A percentile compares a stretch with the other conserved stretches of the same genome.
phyloP scores from a whole-genome alignment of 108 stramenopile species.

The Epithemia pelagica region DNA sequence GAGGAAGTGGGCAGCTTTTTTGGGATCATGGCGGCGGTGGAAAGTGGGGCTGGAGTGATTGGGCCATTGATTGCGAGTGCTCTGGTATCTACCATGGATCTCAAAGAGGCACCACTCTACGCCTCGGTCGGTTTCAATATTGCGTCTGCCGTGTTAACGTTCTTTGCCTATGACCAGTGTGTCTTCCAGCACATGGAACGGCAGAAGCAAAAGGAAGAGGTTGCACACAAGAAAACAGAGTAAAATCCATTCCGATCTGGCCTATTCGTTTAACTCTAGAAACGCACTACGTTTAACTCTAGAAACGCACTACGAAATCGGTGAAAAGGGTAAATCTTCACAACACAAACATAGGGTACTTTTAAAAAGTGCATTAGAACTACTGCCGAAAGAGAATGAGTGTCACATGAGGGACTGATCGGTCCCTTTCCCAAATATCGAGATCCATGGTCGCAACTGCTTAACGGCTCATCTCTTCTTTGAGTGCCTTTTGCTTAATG shows the following conservation, averaged over 20 bases:
- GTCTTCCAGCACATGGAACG: background rate
- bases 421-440: no score
- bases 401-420: no score
- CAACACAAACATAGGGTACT: no score
- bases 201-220: background rate
- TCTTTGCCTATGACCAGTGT: background rate
- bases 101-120: conserved; percentile 45
- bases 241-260: no score
- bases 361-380: no score
- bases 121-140: conserved; percentile 50
- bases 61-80: conserved; percentile 67
- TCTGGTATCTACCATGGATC: conserved; percentile 37
- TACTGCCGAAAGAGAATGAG: no score
- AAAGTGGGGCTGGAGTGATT: conserved; percentile 67
- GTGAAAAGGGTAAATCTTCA: no score
- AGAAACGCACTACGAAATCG: no score
- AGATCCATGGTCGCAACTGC: no score
- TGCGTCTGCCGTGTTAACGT: background rate
- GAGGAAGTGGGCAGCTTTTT: conserved; percentile 70
- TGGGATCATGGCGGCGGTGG: conserved; percentile 61
- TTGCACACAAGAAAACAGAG: background rate
- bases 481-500: conserved; percentile 7
- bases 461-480: background rate
- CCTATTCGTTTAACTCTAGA: no score
- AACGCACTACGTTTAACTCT: no score